Evolutionary conservation across 1,139 yeast genomes (phyloP).

Genomic region (Petasospora rhodanensis): DNA sequence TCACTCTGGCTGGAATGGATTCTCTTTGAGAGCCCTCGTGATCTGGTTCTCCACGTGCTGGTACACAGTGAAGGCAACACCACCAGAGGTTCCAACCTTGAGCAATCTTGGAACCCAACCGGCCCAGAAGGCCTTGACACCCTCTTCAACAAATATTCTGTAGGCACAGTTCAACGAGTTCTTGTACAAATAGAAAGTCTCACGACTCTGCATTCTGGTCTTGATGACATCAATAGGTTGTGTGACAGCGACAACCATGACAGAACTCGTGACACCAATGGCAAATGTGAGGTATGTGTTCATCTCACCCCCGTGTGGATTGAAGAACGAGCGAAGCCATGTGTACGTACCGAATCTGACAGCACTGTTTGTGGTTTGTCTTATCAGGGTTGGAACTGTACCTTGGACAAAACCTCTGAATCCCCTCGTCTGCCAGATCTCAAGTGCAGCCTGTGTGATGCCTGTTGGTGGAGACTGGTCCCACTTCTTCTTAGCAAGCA

Average conservation of each 20-base stretch:
- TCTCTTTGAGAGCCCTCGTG: constrained; percentile 43
- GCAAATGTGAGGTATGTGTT: constrained; percentile 46
- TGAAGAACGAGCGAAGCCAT: constrained; percentile 63
- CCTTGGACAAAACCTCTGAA: constrained; percentile 78
- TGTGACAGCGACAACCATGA: constrained; percentile 69
- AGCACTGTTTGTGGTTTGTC: constrained; percentile 76
- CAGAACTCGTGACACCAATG: constrained; percentile 52
- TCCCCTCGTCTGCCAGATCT: constrained; percentile 75
- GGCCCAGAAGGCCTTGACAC: constrained; percentile 59
- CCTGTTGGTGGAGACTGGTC: constrained; percentile 53
- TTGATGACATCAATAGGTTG: constrained; percentile 92
- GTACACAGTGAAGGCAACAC: constrained; percentile 69
- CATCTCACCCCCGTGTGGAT: constrained; percentile 42
- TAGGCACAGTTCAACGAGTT: constrained; percentile 74
- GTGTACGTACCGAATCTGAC: constrained; percentile 85
- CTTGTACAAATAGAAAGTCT: constrained; percentile 52
- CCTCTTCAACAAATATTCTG: constrained; percentile 65
- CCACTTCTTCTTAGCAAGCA: constrained; percentile 33
- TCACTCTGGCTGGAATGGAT: constrained; percentile 39
- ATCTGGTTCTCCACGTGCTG: constrained; percentile 52
- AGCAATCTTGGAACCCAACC: constrained; percentile 80
- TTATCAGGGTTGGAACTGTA: constrained; percentile 65
- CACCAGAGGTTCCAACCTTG: constrained; percentile 76
- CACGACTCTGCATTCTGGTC: constrained; percentile 80
- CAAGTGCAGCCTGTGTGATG: constrained; percentile 48